Base-by-base conservation (phyloP, 805 yeast genomes). In the Candida khao-thaluensis region DNA sequence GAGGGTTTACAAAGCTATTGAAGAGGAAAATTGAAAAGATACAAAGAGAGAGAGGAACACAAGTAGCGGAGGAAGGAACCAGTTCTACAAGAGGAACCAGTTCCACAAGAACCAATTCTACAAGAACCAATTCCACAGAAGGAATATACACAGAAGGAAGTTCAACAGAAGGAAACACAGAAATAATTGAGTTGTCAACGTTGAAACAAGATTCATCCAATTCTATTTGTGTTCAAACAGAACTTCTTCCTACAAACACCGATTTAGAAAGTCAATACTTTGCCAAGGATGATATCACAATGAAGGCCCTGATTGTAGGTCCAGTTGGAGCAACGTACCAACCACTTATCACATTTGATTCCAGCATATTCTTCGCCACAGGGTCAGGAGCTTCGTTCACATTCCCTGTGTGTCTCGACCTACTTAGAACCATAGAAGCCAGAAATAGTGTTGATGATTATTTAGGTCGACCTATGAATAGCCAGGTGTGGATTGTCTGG, bases 351-450 rank as follows among this genome's bases (percentile, higher is more conserved):
- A 56, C 64, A 6, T 75, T 74, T 46, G 76, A 73, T 33, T 42
- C 66, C 7, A 57, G 56, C 7, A 34, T 66, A 3, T 64, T 72
- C 25, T 41, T 73, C 11, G 60, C 60, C 8, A 67, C 70, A 3
- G 79, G 79, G 1, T 60, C 72, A 2, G 80, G 80, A 2, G 69
- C 66, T 5, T 62, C 78, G 1, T 72, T 68, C 49, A 57, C 64
- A 1, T 60, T 73, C 35, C 77, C 79, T 1, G 62, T 71, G 1
- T 71, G 73, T 7, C 50, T 72, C 25, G 71, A 69, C 30, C 52
- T 71, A 26, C 45, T 72, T 17, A 44, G 57, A 29, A 49, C 55
- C 3, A 52, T 68, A 12, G 41, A 56, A 35, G 23, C 24, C 9
- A 53, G 61, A 37, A 59, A 65, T 16, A 41, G 37, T 1, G 50